phyloP scores from a whole-genome alignment of 768 basidiomycete species.

The Suillus cothurnatus region DNA sequence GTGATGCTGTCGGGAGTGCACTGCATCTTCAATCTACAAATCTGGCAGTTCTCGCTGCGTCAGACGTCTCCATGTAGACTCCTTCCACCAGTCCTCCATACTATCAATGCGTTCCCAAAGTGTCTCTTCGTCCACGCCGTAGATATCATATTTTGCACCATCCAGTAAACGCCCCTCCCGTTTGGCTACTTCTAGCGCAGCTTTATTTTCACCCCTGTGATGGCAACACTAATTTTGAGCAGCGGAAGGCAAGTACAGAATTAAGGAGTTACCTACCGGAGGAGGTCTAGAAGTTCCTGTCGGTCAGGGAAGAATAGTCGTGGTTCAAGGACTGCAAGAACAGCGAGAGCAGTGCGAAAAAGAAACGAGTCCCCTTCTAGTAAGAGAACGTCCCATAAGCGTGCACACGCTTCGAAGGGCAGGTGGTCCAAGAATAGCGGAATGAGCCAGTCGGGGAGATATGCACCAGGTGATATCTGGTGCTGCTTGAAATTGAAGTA shows the following conservation, averaged over 20 bases:
- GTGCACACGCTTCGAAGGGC: conserved; percentile 89
- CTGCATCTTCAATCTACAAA: conserved; percentile 23
- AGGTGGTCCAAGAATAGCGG: conserved; percentile 83
- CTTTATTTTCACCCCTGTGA: conserved; percentile 76
- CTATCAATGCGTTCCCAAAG: conserved; percentile 81
- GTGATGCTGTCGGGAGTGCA: background rate
- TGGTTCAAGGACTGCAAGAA: conserved; percentile 81
- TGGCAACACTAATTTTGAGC: conserved; percentile 9
- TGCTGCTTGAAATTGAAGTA: conserved; percentile 96
- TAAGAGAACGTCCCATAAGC: conserved; percentile 85
- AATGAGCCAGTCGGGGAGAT: conserved; percentile 80
- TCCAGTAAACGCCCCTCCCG: conserved; percentile 65
- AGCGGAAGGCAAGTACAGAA: conserved; percentile 12
- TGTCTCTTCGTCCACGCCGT: conserved; percentile 82
- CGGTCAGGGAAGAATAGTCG: conserved; percentile 88
- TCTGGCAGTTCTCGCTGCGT: conserved; percentile 88
- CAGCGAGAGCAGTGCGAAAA: conserved; percentile 81
- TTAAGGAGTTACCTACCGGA: conserved; percentile 51
- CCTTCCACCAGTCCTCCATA: conserved; percentile 93
- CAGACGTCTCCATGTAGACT: conserved; percentile 84
- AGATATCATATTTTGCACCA: conserved; percentile 83
- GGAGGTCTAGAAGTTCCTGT: conserved; percentile 74
- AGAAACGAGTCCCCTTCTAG: conserved; percentile 91
- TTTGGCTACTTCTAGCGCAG: conserved; percentile 79
- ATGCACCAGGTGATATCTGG: conserved; percentile 83